Evolutionary conservation across 2,329 filamentous ascomycete genomes (phyloP).

Genomic region (Arthrinium puccinioides): DNA sequence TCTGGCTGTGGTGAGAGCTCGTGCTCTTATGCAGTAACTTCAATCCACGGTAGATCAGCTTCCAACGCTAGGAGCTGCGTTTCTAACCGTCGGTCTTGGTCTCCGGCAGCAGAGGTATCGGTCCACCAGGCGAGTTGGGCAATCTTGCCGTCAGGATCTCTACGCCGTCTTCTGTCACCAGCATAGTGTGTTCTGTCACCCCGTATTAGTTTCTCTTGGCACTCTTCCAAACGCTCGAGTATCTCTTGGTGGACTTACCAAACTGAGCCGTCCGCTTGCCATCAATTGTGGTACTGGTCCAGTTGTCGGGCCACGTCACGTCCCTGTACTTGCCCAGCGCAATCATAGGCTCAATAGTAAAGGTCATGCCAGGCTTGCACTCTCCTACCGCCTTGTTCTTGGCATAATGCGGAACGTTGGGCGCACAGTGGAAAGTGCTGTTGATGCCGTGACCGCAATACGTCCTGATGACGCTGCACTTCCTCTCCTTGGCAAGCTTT

Average conservation of each 20-base stretch:
- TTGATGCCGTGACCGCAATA: slow-evolving; percentile 98
- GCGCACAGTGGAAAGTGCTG: slow-evolving; percentile 84
- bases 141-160: slow-evolving; percentile 74
- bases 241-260: too few relatives aligned
- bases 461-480: slow-evolving; percentile 87
- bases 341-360: slow-evolving; percentile 99
- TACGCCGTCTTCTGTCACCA: slow-evolving; percentile 78
- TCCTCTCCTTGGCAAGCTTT: slow-evolving; percentile 78
- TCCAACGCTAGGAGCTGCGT: slow-evolving; percentile 1
- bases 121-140: slow-evolving; percentile 68
- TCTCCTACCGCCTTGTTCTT: slow-evolving; percentile 97
- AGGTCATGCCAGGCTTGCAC: slow-evolving; percentile 95
- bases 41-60: background rate
- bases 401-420: slow-evolving; percentile 93
- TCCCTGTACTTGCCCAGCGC: slow-evolving; percentile 85
- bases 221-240: too few relatives aligned
- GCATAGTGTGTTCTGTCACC: slow-evolving; percentile 64
- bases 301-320: slow-evolving; percentile 97
- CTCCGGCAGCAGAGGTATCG: slow-evolving; percentile 47
- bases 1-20: too few relatives aligned
- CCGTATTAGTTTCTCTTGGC: background rate
- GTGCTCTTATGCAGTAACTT: background rate
- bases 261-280: slow-evolving; percentile 90
- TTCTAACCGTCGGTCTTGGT: slow-evolving; percentile 11
- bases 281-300: slow-evolving; percentile 91